Evolutionary conservation across 768 basidiomycete species (phyloP), one percentile per base, ranked within the genome.

Genomic region (Boletus tylopilopsis): DNA sequence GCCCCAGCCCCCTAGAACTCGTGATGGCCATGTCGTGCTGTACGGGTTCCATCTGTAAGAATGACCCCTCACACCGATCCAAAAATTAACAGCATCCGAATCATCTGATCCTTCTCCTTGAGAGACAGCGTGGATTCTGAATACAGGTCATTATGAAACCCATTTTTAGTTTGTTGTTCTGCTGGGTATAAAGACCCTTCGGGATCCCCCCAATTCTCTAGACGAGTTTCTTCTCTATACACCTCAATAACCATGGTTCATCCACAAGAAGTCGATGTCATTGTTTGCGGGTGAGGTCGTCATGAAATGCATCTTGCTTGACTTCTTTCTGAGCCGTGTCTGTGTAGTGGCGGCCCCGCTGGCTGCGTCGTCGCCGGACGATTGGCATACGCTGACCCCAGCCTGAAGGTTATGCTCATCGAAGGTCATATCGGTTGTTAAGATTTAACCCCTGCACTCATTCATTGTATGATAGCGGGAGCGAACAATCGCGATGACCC

Each of bases 401-500:
- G 71, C 59, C 66, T 87, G 48, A 84, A 86, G 63, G 84, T 87
- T 50, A 83, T 86, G 81, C 77, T 87, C 57, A 81, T 86, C 50
- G 85, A 86, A 73, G 85, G 82, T 79, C 47, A 19, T 64, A 25
- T 21, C 16, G 10, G 9, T 34, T 19, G 29, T 27, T 53, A 6
- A 39, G 12, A 18, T 13, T n/a, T 24, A 27, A 34, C 16, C 35
- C 27, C 23, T 6, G 19, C 13, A 45, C 40, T 30, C 23, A 32
- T 19, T 1, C 7, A 21, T 54, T 32, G n/a, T 12, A 22, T 21
- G 37, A 23, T 27, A 84, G 82, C 74, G 46, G 83, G 84, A 49
- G 79, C 80, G 18, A 85, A 85, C 72, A 86, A 85, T 68, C 73
- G 81, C 13, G 83, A 85, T 56, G 84, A 86, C 53, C 84, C 84